Conservation (phyloP, 306 rosid genomes). For the Vicia faba region DNA sequence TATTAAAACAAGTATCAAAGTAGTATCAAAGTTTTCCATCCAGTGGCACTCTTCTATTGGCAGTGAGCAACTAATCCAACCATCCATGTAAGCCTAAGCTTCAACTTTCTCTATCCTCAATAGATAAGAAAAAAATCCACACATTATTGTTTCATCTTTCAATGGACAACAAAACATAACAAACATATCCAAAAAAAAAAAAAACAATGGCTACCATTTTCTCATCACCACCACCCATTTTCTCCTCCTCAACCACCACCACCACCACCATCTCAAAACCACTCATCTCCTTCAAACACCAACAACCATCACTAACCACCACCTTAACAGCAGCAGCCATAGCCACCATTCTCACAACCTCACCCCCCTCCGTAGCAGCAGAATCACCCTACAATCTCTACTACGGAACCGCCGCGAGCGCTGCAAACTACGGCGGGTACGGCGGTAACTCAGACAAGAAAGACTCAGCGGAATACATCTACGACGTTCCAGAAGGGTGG, state of each 20-base stretch:
- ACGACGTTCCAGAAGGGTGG: conserved; percentile 86
- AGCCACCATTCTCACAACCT: conserved; percentile 48
- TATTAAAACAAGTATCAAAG: too few species aligned
- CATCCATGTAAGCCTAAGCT: conserved; percentile 15
- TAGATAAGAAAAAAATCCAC: conserved; percentile 23
- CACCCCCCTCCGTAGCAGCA: conserved; percentile 53
- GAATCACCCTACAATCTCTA: conserved; percentile 60
- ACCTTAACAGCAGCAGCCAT: conserved; percentile 59
- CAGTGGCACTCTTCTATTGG: too few species aligned
- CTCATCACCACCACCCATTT: conserved; percentile 57
- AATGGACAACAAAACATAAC: neutral
- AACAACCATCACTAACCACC: conserved; percentile 44
- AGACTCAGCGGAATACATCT: conserved; percentile 79
- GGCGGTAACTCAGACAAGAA: conserved; percentile 83
- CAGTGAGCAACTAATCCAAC: too few species aligned
- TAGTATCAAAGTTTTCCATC: too few species aligned
- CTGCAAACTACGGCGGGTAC: conserved; percentile 84
- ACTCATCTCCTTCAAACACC: conserved; percentile 35
- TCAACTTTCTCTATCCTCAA: neutral
- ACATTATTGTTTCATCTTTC: neutral
- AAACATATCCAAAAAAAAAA: conserved; percentile 33
- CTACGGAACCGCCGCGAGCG: conserved; percentile 94
- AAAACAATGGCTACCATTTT: conserved; percentile 57
- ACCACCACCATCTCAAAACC: conserved; percentile 39
- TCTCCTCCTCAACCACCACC: conserved; percentile 47